Evolutionary conservation across 2,329 filamentous ascomycete genomes (phyloP).

Genomic region (Gliomastix tumulicola): DNA sequence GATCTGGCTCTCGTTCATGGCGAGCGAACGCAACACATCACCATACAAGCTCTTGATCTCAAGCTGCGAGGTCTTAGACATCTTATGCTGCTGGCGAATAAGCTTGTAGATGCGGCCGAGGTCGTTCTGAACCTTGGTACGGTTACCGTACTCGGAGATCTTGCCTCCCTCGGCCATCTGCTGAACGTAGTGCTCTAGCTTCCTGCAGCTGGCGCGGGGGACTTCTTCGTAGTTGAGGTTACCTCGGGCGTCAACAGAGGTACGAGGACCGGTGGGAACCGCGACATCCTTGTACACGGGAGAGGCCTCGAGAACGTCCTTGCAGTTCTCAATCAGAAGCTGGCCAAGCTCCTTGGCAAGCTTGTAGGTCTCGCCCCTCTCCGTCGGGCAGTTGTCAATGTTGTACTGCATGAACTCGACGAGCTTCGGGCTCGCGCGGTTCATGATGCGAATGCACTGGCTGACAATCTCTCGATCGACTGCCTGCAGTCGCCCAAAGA

Average conservation of each 20-base stretch:
- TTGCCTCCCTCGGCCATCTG: conserved; percentile 99
- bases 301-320: conserved; percentile 74
- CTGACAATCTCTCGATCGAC: conserved; percentile 98
- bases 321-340: conserved; percentile 96
- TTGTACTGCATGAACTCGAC: conserved; percentile 99
- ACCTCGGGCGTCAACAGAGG: conserved; percentile 85
- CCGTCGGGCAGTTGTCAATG: conserved; percentile 96
- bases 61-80: conserved; percentile 91
- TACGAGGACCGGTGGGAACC: conserved; percentile 84
- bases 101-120: conserved; percentile 94
- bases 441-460: conserved; percentile 98
- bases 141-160: conserved; percentile 97
- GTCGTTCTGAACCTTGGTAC: conserved; percentile 96
- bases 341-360: conserved; percentile 92
- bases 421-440: conserved; percentile 90
- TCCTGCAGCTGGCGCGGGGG: conserved; percentile 81
- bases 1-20: conserved; percentile 98
- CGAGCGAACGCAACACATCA: conserved; percentile 86
- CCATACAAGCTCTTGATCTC: conserved; percentile 95
- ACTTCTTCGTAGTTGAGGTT: conserved; percentile 90
- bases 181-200: conserved; percentile 96
- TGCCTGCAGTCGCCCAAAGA: conserved; percentile 87
- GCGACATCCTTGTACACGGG: conserved; percentile 96
- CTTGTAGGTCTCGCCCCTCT: conserved; percentile 94
- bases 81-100: conserved; percentile 96